Base-by-base conservation (phyloP, 305 asterid species). In the Ajuga reptans region DNA sequence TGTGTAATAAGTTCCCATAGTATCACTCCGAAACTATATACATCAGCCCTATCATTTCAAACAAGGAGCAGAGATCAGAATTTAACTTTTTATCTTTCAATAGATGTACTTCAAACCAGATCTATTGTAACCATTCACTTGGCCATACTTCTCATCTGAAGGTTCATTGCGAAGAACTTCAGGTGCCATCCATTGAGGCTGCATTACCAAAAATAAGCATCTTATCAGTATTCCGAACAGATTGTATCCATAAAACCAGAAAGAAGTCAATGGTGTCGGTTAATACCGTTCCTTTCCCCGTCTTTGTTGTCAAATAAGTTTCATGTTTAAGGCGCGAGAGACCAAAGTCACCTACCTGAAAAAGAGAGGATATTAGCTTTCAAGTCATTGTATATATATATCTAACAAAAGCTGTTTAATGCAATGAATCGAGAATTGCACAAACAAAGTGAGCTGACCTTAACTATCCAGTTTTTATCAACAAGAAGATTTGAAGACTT, bases 181-280 rank as follows among this genome's bases (percentile, higher is more conserved):
- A 37, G 99, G 99, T 75, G 99, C 99, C 99, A 93, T 93, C 97
- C 99, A 93, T 75, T 90, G 97, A 71, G 99, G 99, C 99, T 93
- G 89, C 85, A 84, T 75, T 69, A 39, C 49, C 15, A 53, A 6
- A 36, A 42, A 29, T 42, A 74, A 50, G 52, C 49, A 55, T 37
- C 14, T 55, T 49, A 42, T 73, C 53, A 72, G 66, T 63, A 16
- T 47, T 63, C 31, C 42, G 24, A 75, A 67, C 5, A 62, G 6
- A 37, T 14, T 16, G 62, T 9, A 33, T 27, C 11, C 2, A 24
- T 43, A 72, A 17, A 29, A 16, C 16, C 6, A 36, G 31, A 53
- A 29, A 36, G 10, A 63, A 64, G 53, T 36, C 24, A 42, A 27
- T 56, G 70, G 73, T 75, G 76, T 31, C 41, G 45, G 76, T 65